Percentiles rank a stretch among this genome's conserved stretches.
Evolutionary conservation across 106 monocot genomes (phyloP).

Genomic region (Gastrodia elata): DNA sequence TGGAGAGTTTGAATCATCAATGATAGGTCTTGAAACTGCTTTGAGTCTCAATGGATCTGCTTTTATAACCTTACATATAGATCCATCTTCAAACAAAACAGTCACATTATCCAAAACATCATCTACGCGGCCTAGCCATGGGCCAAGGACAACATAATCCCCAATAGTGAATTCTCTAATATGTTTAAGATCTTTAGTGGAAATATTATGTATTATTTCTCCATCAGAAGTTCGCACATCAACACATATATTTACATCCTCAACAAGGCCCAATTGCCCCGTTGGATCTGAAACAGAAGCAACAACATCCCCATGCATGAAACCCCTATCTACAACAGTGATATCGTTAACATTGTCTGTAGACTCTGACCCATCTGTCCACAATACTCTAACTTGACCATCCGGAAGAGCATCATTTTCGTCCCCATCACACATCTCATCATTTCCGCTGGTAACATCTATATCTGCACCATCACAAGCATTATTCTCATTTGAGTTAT

Average conservation of each 20-base stretch:
- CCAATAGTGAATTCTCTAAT: conserved; percentile 63
- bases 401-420: conserved; percentile 36
- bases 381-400: conserved; percentile 65
- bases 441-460: conserved; percentile 10
- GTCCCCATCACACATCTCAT: conserved; percentile 12
- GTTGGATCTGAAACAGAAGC: conserved; percentile 69
- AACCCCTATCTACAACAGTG: conserved; percentile 55
- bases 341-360: conserved; percentile 45
- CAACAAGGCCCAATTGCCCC: conserved; percentile 82
- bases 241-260: conserved; percentile 63
- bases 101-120: conserved; percentile 95
- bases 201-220: conserved; percentile 42
- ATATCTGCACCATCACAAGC: conserved; percentile 10
- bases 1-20: conserved; percentile 57
- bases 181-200: conserved; percentile 62
- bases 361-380: conserved; percentile 69
- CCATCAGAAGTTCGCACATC: conserved; percentile 47
- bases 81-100: conserved; percentile 89
- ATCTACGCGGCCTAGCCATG: conserved; percentile 91
- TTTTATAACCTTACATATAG: conserved; percentile 81
- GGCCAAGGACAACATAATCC: conserved; percentile 76
- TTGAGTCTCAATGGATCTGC: conserved; percentile 73
- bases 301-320: conserved; percentile 79
- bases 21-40: conserved; percentile 43
- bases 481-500: conserved; percentile 18